A percentile compares a stretch with the other conserved stretches of the same genome.
These are phyloP conservation scores for Hyphopichia khmerensis DNA, from an alignment of 1,139 yeast genomes.

Conservation along the genomic window DNA sequence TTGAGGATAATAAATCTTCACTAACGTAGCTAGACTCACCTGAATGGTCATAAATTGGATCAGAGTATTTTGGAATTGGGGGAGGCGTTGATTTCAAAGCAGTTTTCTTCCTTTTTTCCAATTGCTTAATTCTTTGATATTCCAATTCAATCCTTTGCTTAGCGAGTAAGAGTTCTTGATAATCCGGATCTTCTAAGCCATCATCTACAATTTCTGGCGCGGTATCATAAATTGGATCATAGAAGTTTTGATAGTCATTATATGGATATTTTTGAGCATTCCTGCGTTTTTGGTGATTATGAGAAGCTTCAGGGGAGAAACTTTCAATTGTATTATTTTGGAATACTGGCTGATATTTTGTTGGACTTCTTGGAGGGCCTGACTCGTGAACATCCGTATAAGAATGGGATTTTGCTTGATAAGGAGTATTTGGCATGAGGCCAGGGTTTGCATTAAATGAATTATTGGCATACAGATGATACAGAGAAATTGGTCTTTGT, in stretches of 20 bases:
- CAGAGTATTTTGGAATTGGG: neutral
- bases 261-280: conserved; percentile 1
- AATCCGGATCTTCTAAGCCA: conserved; percentile 19
- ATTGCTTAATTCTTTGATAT: conserved; percentile 35
- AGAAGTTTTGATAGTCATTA: neutral
- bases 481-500: conserved; percentile 19
- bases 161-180: conserved; percentile 27
- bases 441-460: neutral
- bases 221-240: conserved; percentile 1
- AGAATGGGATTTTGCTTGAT: conserved; percentile 11
- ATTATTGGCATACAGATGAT: conserved; percentile 10
- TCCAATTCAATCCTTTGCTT: conserved; percentile 43
- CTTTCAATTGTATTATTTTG: conserved; percentile 28
- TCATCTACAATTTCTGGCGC: conserved; percentile 2
- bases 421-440: neutral
- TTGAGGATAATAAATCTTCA: conserved; percentile 37
- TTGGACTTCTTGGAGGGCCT: neutral
- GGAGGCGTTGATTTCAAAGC: conserved; percentile 1
- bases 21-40: conserved; percentile 32
- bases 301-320: conserved; percentile 21
- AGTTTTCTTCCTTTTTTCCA: conserved; percentile 21
- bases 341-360: conserved; percentile 10
- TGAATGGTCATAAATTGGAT: conserved; percentile 4
- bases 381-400: conserved; percentile 13
- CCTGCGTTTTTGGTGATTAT: conserved; percentile 4